Conservation (phyloP, 305 asterid genomes). For the Solanum aculeatissimum region DNA sequence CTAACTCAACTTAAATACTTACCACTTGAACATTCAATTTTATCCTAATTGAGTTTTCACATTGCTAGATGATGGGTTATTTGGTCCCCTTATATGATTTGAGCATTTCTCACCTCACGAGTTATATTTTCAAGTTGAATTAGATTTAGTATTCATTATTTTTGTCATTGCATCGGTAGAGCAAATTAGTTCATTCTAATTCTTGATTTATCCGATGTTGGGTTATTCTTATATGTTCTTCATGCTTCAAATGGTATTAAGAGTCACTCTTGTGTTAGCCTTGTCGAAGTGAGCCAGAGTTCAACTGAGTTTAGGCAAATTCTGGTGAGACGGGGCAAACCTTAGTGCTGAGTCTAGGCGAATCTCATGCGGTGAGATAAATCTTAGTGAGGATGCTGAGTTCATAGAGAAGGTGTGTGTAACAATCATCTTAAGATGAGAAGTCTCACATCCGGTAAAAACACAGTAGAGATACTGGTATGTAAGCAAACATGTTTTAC, state of each 20-base stretch:
- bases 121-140: not conserved
- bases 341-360: too few relatives aligned
- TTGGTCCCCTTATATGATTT: not conserved
- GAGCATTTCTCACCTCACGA: not conserved
- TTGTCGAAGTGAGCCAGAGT: too few relatives aligned
- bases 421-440: too few relatives aligned
- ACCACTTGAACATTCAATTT: not conserved
- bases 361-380: too few relatives aligned
- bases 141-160: not conserved
- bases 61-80: not conserved
- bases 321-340: too few relatives aligned
- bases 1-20: not conserved
- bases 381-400: too few relatives aligned
- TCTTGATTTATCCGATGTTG: not conserved
- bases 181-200: not conserved
- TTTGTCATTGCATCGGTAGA: not conserved
- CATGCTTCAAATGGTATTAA: not conserved
- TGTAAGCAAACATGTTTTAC: too few relatives aligned
- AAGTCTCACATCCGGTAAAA: too few relatives aligned
- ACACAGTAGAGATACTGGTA: accelerated
- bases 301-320: too few relatives aligned
- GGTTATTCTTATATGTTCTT: not conserved
- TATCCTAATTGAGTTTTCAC: not conserved
- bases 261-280: too few relatives aligned
- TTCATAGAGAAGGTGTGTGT: too few relatives aligned